phyloP scores from a whole-genome alignment of 2,329 filamentous ascomycete species.

The Aspergillus sp. region DNA sequence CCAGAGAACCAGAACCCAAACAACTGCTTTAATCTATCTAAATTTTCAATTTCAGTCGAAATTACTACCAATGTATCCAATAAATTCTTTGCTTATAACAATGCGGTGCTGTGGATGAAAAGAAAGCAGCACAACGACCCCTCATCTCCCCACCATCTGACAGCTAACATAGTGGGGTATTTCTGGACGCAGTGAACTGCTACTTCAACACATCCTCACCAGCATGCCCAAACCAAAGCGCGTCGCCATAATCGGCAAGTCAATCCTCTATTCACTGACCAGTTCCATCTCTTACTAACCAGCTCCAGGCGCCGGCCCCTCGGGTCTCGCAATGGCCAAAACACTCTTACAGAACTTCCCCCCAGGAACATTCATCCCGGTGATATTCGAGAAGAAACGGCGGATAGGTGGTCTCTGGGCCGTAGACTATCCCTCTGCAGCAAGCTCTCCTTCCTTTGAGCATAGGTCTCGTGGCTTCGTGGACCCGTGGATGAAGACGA shows the following conservation, averaged over 20 bases:
- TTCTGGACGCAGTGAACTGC: too few relatives aligned
- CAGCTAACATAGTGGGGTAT: too few relatives aligned
- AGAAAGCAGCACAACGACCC: too few relatives aligned
- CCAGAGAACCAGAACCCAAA: too few relatives aligned
- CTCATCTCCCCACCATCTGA: too few relatives aligned
- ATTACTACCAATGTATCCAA: too few relatives aligned
- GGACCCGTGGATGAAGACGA: constrained; percentile 60
- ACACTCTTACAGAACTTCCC: constrained; percentile 64
- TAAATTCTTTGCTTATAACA: too few relatives aligned
- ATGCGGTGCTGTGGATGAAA: too few relatives aligned
- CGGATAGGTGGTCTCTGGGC: constrained; percentile 80
- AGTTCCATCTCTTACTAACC: background rate
- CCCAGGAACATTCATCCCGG: constrained; percentile 61
- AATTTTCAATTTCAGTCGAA: too few relatives aligned
- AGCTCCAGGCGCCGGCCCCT: constrained; percentile 63
- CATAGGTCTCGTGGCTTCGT: constrained; percentile 33
- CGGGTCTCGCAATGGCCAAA: constrained; percentile 70
- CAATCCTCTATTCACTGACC: background rate
- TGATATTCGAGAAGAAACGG: constrained; percentile 65
- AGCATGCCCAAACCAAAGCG: constrained; percentile 38
- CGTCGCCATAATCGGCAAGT: constrained; percentile 54
- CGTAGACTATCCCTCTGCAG: constrained; percentile 41
- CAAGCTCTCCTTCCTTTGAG: too few relatives aligned
- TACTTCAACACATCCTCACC: background rate
- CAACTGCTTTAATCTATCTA: too few relatives aligned